Conservation (phyloP, 495 filamentous ascomycete species). For the Podospora bellae-mahoneyi region DNA sequence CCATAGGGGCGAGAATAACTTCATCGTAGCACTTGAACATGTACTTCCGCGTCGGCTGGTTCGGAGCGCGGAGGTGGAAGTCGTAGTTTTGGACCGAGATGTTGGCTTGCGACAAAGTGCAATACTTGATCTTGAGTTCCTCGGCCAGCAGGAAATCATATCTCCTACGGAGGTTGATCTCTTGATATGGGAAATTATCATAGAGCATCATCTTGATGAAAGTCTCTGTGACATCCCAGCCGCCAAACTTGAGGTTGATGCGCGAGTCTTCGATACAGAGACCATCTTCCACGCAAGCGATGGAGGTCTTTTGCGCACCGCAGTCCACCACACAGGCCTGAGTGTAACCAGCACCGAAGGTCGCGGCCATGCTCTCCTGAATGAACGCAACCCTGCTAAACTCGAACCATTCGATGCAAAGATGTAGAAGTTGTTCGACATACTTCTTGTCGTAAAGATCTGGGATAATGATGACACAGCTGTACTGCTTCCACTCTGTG, state of each 20-base stretch:
- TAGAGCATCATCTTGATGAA: constrained; percentile 97
- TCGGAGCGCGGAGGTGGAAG: constrained; percentile 84
- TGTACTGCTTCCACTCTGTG: constrained; percentile 83
- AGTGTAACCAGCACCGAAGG: constrained; percentile 93
- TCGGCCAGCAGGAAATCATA: constrained; percentile 94
- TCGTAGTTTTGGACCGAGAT: constrained; percentile 76
- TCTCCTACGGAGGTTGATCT: constrained; percentile 84
- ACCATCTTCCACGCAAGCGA: constrained; percentile 95
- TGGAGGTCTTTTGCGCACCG: constrained; percentile 95
- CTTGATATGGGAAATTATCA: constrained; percentile 88
- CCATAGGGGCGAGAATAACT: constrained; percentile 84
- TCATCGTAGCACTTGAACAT: constrained; percentile 95
- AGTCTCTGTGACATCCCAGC: constrained; percentile 85
- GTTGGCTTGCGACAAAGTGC: constrained; percentile 79
- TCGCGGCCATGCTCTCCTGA: constrained; percentile 90
- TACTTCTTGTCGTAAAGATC: constrained; percentile 95
- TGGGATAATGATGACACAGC: constrained; percentile 90
- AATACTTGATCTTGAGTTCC: constrained; percentile 87
- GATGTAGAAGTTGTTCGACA: constrained; percentile 75
- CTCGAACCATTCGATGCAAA: constrained; percentile 81
- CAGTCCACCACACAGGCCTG: constrained; percentile 93
- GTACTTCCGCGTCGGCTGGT: constrained; percentile 86
- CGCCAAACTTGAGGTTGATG: constrained; percentile 91
- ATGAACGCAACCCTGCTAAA: constrained; percentile 88
- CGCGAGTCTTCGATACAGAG: constrained; percentile 88